A percentile compares a stretch with the other conserved stretches of the same genome.
These are phyloP conservation scores for Soucietia sequanensis DNA, from an alignment of 805 yeast species.

Conservation along the genomic window DNA sequence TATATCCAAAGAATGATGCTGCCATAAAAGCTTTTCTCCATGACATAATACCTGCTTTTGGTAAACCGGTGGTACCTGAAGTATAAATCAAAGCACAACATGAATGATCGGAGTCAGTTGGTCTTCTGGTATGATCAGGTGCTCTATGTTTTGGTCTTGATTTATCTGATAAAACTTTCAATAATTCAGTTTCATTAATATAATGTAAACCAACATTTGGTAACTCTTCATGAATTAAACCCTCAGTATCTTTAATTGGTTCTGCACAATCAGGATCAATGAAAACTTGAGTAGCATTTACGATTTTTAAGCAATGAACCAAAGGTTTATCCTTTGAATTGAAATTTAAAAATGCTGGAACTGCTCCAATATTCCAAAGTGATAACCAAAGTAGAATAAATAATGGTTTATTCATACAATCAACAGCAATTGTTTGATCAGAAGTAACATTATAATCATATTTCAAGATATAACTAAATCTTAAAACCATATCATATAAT, in stretches of 20 bases:
- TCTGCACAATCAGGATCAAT: slow-evolving; percentile 69
- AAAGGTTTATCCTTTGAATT: slow-evolving; percentile 72
- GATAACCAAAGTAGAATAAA: slow-evolving; percentile 81
- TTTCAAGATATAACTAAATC: slow-evolving; percentile 63
- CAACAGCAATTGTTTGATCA: slow-evolving; percentile 70
- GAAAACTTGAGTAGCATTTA: slow-evolving; percentile 62
- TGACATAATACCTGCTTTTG: slow-evolving; percentile 89
- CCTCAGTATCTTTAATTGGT: slow-evolving; percentile 51
- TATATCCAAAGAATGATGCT: slow-evolving; percentile 63
- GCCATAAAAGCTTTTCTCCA: slow-evolving; percentile 86
- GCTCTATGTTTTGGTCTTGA: slow-evolving; percentile 53
- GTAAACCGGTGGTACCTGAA: slow-evolving; percentile 93
- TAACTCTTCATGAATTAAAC: slow-evolving; percentile 31
- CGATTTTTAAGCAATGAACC: slow-evolving; percentile 73
- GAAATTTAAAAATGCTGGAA: slow-evolving; percentile 83
- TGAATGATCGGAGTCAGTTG: slow-evolving; percentile 53
- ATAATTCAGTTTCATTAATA: slow-evolving; percentile 50
- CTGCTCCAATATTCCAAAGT: slow-evolving; percentile 87
- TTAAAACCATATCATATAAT: slow-evolving; percentile 61
- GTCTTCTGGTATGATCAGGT: slow-evolving; percentile 56
- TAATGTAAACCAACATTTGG: slow-evolving; percentile 44
- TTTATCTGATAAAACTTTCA: slow-evolving; percentile 39
- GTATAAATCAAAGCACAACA: slow-evolving; percentile 80
- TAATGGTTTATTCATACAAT: slow-evolving; percentile 80
- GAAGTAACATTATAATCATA: slow-evolving; percentile 61